phyloP scores from a whole-genome alignment of 225 moss, liverwort and hornwort species.

The Pseudisothecium myosuroides region DNA sequence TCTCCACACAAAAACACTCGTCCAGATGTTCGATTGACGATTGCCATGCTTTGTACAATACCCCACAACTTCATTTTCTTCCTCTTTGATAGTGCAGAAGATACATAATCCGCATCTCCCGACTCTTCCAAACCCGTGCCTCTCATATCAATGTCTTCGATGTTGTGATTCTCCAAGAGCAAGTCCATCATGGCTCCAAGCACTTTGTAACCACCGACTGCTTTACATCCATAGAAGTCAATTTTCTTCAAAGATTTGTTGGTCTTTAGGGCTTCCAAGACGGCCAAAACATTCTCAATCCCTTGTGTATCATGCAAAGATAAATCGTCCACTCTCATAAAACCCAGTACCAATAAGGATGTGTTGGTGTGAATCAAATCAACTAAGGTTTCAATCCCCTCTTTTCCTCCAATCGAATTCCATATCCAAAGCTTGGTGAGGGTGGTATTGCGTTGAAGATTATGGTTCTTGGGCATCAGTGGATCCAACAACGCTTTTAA shows the following conservation, averaged over 20 bases:
- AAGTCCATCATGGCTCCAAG: not conserved
- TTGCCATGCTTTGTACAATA: not conserved
- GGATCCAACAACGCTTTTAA: not conserved
- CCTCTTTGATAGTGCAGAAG: not conserved
- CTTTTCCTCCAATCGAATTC: fast-evolving
- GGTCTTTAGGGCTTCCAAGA: not conserved
- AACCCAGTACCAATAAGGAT: fast-evolving
- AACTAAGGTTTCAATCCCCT: not conserved
- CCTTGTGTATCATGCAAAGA: not conserved
- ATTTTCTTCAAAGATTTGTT: not conserved
- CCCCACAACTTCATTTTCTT: not conserved
- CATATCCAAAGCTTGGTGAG: fast-evolving
- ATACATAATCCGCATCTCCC: not conserved
- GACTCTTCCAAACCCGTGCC: fast-evolving
- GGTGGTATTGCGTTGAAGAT: not conserved
- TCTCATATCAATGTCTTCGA: fast-evolving
- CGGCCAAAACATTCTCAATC: not conserved
- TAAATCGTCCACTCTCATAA: fast-evolving
- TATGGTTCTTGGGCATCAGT: not conserved
- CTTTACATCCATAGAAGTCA: fast-evolving
- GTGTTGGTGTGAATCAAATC: not conserved
- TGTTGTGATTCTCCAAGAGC: not conserved
- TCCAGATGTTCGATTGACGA: not conserved
- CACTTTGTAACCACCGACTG: not conserved
- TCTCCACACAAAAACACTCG: not conserved